Evolutionary conservation across 73 alveolate species (phyloP).

Genomic region (Paramecium sonneborni): DNA sequence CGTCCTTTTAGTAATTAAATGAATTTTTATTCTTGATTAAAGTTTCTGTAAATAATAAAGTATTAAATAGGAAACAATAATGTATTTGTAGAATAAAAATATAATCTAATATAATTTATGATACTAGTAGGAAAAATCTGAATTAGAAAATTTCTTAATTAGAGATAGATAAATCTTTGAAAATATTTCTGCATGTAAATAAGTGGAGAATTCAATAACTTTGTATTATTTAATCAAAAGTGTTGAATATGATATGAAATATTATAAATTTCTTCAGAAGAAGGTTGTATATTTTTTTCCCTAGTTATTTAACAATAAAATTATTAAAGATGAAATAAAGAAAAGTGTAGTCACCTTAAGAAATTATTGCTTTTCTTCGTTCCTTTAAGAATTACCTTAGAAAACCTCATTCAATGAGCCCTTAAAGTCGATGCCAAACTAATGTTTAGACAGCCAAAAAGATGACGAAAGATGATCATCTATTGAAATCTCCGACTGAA

Average conservation of each 20-base stretch:
- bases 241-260: background rate
- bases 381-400: background rate
- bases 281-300: background rate
- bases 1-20: too few relatives aligned
- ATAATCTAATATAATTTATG: too few relatives aligned
- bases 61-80: too few relatives aligned
- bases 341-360: background rate
- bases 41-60: too few relatives aligned
- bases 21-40: too few relatives aligned
- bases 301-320: background rate
- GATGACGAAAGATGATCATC: background rate
- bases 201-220: too few relatives aligned
- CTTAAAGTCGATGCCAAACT: background rate
- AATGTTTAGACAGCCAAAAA: background rate
- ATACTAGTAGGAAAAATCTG: too few relatives aligned
- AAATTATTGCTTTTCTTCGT: background rate
- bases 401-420: background rate
- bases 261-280: background rate
- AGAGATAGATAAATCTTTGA: too few relatives aligned
- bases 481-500: background rate
- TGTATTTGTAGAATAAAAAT: too few relatives aligned
- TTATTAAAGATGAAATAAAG: conserved; percentile 8
- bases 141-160: too few relatives aligned
- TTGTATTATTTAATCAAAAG: too few relatives aligned
- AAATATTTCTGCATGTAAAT: too few relatives aligned